Conservation (phyloP, 2,329 filamentous ascomycete genomes). For the Truncatella angustata region DNA sequence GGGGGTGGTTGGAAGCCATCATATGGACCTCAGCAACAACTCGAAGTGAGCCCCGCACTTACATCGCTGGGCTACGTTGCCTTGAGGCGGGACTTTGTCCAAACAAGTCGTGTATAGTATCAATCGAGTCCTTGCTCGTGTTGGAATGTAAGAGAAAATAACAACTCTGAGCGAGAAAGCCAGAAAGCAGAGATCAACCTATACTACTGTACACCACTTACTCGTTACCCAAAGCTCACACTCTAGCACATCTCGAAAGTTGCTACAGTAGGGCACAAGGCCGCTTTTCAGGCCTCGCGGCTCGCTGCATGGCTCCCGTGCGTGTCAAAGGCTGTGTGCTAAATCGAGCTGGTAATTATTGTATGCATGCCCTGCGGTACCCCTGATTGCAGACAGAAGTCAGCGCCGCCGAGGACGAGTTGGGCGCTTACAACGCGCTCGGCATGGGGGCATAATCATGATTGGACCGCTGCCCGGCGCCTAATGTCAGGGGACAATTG, state of each 20-base stretch:
- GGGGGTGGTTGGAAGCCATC: background rate
- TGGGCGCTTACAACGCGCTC: constrained; percentile 13
- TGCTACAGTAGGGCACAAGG: background rate
- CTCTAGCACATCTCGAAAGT: background rate
- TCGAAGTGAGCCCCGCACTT: constrained; percentile 7
- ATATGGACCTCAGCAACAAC: background rate
- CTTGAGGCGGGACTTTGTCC: background rate
- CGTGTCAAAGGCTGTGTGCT: background rate
- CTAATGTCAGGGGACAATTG: background rate
- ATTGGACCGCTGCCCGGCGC: background rate
- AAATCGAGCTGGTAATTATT: background rate
- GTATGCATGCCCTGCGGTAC: background rate
- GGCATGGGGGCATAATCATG: background rate
- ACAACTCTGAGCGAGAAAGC: background rate
- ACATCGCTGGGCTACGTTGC: background rate
- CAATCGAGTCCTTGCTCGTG: too few relatives aligned
- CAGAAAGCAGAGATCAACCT: background rate
- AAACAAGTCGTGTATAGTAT: background rate
- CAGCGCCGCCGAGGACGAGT: background rate
- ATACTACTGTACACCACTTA: background rate
- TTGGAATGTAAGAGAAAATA: too few relatives aligned
- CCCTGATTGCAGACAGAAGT: too few relatives aligned
- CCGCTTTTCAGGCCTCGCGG: constrained; percentile 1
- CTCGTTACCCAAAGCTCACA: background rate
- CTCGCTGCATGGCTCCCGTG: background rate